Base-by-base conservation (phyloP, 805 yeast species). In the Myxozyma monticola region DNA sequence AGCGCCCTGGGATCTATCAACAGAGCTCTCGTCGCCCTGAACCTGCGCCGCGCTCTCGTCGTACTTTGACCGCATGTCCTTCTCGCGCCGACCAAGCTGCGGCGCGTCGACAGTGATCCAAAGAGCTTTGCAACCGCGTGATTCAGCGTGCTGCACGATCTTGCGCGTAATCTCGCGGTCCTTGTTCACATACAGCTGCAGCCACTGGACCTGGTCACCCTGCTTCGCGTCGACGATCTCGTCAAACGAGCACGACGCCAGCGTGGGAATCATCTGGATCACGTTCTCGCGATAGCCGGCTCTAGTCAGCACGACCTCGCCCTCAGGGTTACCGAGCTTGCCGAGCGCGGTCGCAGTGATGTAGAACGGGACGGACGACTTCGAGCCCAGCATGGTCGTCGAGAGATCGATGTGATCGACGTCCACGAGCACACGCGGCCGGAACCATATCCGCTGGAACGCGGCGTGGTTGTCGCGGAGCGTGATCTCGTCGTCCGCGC, bases 81-180 rank as follows among this genome's bases (percentile, higher is more conserved):
- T 89, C 68, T 90, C 97, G 60, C 97, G 80, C 56, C 93, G 80
- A 12, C 97, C 97, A 37, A 89, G 74, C 54, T 85, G 84, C 5
- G 96, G 96, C 0, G 96, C 96, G 72, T 89, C 96, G 6, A 88
- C 96, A 0, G 97, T 89, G 57, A 89, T 80, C 64, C 88, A 88
- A 29, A 89, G 72, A 2, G 93, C 96, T 61, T 83, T 83, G 66
- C 86, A 76, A 1, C 95, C 95, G 47, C 85, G 71, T 43, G 71
- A 63, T 65, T 85, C 90, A 14, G 88, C 93, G 60, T 83, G 82
- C 60, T 76, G 74, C n/a, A 89, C 79, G 56, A 84, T 72, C 28
- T 75, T 69, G 44, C 73, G 71, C 29, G 89, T 78, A 45, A 81
- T 72, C n/a, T 76, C 74, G 45, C 93, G 76, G 67, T 88, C 90